These are phyloP conservation scores for Leptoxyphium fumago DNA, from an alignment of 2,329 filamentous ascomycete genomes.

Conservation along the genomic window DNA sequence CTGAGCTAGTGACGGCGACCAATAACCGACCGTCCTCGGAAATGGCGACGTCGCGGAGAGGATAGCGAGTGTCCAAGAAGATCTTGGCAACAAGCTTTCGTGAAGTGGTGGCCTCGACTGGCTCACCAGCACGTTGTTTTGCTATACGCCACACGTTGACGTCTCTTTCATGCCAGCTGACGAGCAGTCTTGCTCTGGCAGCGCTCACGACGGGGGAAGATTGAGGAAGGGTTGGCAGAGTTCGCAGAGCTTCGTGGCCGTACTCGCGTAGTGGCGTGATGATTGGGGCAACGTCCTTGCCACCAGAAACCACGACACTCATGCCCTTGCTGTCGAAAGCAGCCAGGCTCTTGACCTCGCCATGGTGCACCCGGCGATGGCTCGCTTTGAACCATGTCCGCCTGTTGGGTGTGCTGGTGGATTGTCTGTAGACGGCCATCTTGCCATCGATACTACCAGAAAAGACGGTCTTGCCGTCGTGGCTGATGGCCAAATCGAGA, in stretches of 20 bases:
- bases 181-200: conserved; percentile 55
- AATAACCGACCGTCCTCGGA: conserved; percentile 62
- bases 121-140: conserved; percentile 19
- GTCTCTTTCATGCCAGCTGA: conserved; percentile 87
- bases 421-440: conserved; percentile 67
- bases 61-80: conserved; percentile 37
- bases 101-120: conserved; percentile 8
- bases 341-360: conserved; percentile 91
- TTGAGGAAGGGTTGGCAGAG: conserved; percentile 73
- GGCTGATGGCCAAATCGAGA: conserved; percentile 68
- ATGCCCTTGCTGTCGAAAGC: conserved; percentile 66
- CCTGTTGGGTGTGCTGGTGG: conserved; percentile 30
- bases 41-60: conserved; percentile 65
- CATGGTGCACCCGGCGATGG: conserved; percentile 74
- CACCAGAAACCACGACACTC: conserved; percentile 83
- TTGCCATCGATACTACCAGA: conserved; percentile 86
- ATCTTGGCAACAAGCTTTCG: conserved; percentile 21
- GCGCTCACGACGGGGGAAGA: conserved; percentile 59
- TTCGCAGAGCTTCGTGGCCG: conserved; percentile 65
- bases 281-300: conserved; percentile 69
- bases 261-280: conserved; percentile 66
- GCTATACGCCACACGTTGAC: conserved; percentile 64
- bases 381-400: conserved; percentile 70
- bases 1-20: conserved; percentile 35
- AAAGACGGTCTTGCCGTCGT: conserved; percentile 67